Conservation (phyloP, 495 filamentous ascomycete genomes). For the Trichoderma gamsii region DNA sequence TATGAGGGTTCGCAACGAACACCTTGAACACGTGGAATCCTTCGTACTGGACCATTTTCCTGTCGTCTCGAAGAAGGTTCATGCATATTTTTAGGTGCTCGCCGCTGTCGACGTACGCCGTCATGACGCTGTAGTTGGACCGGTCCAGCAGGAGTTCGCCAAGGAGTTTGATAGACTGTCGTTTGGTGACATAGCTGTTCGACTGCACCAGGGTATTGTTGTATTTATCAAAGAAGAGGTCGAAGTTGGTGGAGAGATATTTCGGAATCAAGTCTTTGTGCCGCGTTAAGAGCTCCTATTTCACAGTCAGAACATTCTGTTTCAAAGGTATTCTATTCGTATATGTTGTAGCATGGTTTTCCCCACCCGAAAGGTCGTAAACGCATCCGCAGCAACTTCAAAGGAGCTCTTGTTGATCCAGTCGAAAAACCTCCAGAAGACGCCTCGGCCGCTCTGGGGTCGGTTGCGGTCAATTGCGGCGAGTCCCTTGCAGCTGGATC, state of each 20-base stretch:
- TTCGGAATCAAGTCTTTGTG: constrained; percentile 84
- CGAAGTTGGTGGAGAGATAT: constrained; percentile 82
- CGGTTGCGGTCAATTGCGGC: constrained; percentile 60
- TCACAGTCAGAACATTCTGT: not conserved
- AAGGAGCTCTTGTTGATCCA: constrained; percentile 95
- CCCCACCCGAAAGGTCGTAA: constrained; percentile 89
- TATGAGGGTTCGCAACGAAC: constrained; percentile 97
- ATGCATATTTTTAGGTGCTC: constrained; percentile 97
- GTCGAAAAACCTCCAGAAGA: constrained; percentile 97
- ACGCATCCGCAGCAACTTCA: constrained; percentile 94
- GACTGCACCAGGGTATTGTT: constrained; percentile 84
- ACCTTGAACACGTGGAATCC: constrained; percentile 99
- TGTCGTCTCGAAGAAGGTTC: constrained; percentile 89
- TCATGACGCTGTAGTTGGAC: constrained; percentile 97
- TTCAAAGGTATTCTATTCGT: not conserved
- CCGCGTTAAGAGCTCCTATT: constrained; percentile 83
- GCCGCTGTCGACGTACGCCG: constrained; percentile 86
- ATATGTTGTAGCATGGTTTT: not conserved
- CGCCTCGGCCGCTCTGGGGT: constrained; percentile 64
- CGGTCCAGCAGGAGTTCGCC: constrained; percentile 92
- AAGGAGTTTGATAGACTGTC: constrained; percentile 94
- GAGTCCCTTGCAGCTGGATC: constrained; percentile 48
- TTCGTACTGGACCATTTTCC: constrained; percentile 98
- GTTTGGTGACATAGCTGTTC: constrained; percentile 94
- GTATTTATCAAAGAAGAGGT: constrained; percentile 84